These are phyloP conservation scores for Lupinus albus DNA, from an alignment of 306 rosid genomes.

Conservation along the genomic window DNA sequence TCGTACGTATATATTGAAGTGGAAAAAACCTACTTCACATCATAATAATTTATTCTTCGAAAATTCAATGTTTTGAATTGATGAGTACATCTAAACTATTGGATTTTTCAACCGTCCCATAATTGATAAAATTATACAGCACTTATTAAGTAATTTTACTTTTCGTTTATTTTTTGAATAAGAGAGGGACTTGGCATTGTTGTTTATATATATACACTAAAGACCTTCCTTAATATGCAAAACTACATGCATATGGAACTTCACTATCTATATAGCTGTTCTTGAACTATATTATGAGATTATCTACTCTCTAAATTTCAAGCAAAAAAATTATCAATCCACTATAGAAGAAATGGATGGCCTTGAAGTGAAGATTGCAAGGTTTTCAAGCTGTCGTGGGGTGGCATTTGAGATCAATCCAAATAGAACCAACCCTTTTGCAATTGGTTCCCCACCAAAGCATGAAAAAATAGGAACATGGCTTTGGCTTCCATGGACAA, in stretches of 20 bases:
- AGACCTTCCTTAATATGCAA: not conserved
- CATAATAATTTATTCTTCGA: no score
- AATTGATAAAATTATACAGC: not conserved
- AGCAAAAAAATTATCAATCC: slow-evolving; percentile 21
- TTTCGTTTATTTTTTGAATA: not conserved
- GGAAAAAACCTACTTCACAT: no score
- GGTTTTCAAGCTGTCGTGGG: slow-evolving; percentile 60
- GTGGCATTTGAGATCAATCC: slow-evolving; percentile 56
- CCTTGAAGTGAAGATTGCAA: slow-evolving; percentile 44
- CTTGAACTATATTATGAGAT: slow-evolving; percentile 18
- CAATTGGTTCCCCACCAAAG: slow-evolving; percentile 43
- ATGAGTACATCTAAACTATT: no score
- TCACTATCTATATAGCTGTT: slow-evolving; percentile 22
- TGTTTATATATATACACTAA: slow-evolving; percentile 7
- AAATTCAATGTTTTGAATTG: no score
- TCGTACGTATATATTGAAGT: no score
- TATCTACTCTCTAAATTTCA: not conserved
- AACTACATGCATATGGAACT: not conserved
- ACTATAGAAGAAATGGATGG: slow-evolving; percentile 40
- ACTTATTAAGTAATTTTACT: not conserved
- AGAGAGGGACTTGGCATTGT: slow-evolving; percentile 3
- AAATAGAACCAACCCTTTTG: slow-evolving; percentile 44
- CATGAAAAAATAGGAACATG: slow-evolving; percentile 34
- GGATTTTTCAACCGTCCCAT: no score
- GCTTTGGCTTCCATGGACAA: slow-evolving; percentile 55